Evolutionary conservation across 139 green algal species (phyloP).

Genomic region (Edaphochlamys debaryana): DNA sequence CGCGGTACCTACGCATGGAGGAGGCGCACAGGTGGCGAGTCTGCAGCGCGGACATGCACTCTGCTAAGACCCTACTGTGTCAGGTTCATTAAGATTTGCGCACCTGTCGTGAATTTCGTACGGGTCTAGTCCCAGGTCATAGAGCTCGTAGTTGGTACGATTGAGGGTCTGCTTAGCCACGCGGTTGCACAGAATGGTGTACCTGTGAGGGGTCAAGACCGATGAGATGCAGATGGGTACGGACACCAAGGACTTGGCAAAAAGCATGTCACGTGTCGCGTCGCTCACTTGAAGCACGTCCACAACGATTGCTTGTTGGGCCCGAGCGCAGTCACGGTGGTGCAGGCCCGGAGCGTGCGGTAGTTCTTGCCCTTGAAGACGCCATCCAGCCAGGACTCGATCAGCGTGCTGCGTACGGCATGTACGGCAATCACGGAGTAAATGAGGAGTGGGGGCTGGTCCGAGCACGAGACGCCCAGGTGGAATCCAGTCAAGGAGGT

Average conservation of each 20-base stretch:
- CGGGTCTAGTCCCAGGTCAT: slow-evolving; percentile 14
- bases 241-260: background rate
- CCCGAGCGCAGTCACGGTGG: background rate
- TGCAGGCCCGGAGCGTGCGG: background rate
- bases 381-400: slow-evolving; percentile 17
- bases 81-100: no score
- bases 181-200: slow-evolving; percentile 20
- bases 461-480: no score
- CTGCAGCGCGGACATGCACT: no score
- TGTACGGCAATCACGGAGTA: no score
- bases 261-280: background rate
- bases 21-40: background rate
- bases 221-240: no score
- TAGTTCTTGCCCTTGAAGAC: slow-evolving; percentile 31
- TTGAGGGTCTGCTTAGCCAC: background rate
- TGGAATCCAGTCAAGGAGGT: no score
- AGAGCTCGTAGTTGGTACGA: background rate
- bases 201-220: background rate
- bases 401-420: background rate
- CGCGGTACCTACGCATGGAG: no score
- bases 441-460: no score
- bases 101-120: slow-evolving; percentile 6
- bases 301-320: background rate
- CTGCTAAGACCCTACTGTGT: no score
- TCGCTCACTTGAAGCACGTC: slow-evolving; percentile 24